Conservation (phyloP, 2,329 filamentous ascomycete genomes). For the Dothideomycetes sp. region DNA sequence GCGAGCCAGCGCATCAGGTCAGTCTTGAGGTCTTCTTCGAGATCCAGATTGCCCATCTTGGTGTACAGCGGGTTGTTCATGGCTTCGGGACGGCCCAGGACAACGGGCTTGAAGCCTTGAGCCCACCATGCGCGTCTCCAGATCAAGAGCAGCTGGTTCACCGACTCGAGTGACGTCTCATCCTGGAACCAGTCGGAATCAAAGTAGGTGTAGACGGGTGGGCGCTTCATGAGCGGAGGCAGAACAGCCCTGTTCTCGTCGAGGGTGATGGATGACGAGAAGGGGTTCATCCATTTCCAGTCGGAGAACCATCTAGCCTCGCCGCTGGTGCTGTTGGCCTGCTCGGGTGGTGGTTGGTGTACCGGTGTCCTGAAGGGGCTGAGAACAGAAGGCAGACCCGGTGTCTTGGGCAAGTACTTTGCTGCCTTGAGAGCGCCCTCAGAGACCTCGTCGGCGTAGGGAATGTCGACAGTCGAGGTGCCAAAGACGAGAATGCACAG, state of each 20-base stretch:
- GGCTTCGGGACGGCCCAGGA: slow-evolving; percentile 71
- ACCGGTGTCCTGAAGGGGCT: slow-evolving; percentile 62
- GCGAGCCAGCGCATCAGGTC: slow-evolving; percentile 82
- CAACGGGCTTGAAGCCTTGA: slow-evolving; percentile 77
- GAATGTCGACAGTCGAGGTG: slow-evolving; percentile 24
- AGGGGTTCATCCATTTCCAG: slow-evolving; percentile 85
- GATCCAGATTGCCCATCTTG: slow-evolving; percentile 53
- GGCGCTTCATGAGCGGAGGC: slow-evolving; percentile 61
- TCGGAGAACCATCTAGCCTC: slow-evolving; percentile 79
- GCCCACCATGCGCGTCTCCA: slow-evolving; percentile 97
- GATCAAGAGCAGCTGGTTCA: slow-evolving; percentile 68
- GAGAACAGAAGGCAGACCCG: slow-evolving; percentile 27
- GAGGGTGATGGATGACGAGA: slow-evolving; percentile 68
- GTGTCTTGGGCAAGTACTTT: slow-evolving; percentile 24
- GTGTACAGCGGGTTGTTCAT: slow-evolving; percentile 73
- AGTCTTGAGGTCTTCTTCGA: slow-evolving; percentile 53
- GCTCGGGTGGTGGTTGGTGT: slow-evolving; percentile 62
- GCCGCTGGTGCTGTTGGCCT: slow-evolving; percentile 69
- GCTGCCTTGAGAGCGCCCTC: slow-evolving; percentile 32
- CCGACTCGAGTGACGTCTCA: slow-evolving; percentile 56
- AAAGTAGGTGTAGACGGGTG: slow-evolving; percentile 85
- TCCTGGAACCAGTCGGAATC: slow-evolving; percentile 58
- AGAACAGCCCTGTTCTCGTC: slow-evolving; percentile 78
- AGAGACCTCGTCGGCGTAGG: slow-evolving; percentile 29
- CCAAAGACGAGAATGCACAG: slow-evolving; percentile 30